These are phyloP conservation scores for Pseudozyma pruni DNA, from an alignment of 1,284 basidiomycete genomes.

Conservation along the genomic window DNA sequence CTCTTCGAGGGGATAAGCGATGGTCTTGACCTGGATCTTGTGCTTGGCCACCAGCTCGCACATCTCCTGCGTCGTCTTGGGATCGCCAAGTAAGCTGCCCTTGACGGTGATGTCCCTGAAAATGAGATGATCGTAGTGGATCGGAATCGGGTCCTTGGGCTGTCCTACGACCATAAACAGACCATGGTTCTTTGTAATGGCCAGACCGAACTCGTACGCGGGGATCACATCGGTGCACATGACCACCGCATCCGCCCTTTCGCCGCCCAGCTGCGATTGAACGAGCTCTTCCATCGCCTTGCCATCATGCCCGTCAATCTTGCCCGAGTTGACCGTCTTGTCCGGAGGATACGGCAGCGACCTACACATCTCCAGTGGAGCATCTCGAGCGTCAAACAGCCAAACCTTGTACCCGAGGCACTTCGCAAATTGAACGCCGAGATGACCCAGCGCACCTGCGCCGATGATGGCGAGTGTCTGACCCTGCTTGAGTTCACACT, in stretches of 20 bases:
- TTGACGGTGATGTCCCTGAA: conserved; percentile 53
- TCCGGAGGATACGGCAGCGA: conserved; percentile 42
- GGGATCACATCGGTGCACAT: conserved; percentile 46
- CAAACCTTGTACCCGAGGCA: conserved; percentile 67
- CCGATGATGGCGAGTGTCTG: conserved; percentile 69
- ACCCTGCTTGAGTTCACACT: conserved; percentile 40
- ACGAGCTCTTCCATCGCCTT: conserved; percentile 13
- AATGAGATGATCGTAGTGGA: conserved; percentile 47
- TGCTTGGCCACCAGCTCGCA: conserved; percentile 47
- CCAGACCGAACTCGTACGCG: conserved; percentile 34
- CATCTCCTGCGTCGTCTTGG: conserved; percentile 44
- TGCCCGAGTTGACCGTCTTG: conserved; percentile 32
- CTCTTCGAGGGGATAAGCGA: conserved; percentile 42
- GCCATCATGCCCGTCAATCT: conserved; percentile 28
- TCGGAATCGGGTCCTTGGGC: conserved; percentile 41
- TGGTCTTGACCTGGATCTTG: conserved; percentile 39
- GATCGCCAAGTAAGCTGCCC: conserved; percentile 47
- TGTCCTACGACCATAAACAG: conserved; percentile 50
- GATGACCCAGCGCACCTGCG: conserved; percentile 68
- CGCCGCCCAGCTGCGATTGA: conserved; percentile 21
- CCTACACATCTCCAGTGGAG: conserved; percentile 27
- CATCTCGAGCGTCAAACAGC: conserved; percentile 54
- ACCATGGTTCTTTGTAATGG: conserved; percentile 47
- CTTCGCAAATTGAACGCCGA: conserved; percentile 65
- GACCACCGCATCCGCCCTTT: conserved; percentile 40